Evolutionary conservation across 495 filamentous ascomycete species (phyloP), one percentile per base, ranked within the genome.

Genomic region (Penicillium lagena): DNA sequence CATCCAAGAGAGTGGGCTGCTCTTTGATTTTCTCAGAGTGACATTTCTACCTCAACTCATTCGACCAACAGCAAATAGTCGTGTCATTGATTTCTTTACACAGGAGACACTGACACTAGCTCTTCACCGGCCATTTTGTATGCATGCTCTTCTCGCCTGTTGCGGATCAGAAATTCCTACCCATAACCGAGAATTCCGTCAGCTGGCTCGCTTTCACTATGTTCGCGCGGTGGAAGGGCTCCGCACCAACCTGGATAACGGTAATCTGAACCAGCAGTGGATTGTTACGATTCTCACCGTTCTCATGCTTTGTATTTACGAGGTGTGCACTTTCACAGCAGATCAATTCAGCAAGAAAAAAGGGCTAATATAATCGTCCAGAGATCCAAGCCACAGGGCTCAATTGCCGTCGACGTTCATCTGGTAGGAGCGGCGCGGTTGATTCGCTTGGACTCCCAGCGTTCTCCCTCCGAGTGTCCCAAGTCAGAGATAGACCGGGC

Each of bases 81-180:
- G 22, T 1, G 22, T 55, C 7, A 55, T 51, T 9, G 44, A 52
- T 34, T 30, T 42, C 1, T 45, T 50, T 5, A 50, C 37, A 7
- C 29, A 35, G 17, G 49, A 59, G n/a, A 47, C 46, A 2, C 30
- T 53, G 35, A 22, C 37, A 1, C 29, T 55, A 12, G 55, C 55
- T 0, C 29, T 53, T 4, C 15, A 38, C 6, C 13, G 34, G 1
- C 49, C 55, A 13, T 52, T 52, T 29, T 55, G 42, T 13, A 55
- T 55, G 49, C 51, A 59, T 47, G 48, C 55, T 8, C 42, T 59
- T 8, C 55, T 59, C 7, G 55, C 55, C 0, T 59, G 55, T 35
- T 52, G 40, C 43, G 52, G 55, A 2, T 49, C 52, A 1, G 55
- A 59, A 32, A 49, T 55, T 12, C 50, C 51, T 15, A 44, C 48